Evolutionary conservation across 257 asterid genomes (phyloP), one percentile per base, ranked within the genome.

Genomic region (Przewalskia tangutica): DNA sequence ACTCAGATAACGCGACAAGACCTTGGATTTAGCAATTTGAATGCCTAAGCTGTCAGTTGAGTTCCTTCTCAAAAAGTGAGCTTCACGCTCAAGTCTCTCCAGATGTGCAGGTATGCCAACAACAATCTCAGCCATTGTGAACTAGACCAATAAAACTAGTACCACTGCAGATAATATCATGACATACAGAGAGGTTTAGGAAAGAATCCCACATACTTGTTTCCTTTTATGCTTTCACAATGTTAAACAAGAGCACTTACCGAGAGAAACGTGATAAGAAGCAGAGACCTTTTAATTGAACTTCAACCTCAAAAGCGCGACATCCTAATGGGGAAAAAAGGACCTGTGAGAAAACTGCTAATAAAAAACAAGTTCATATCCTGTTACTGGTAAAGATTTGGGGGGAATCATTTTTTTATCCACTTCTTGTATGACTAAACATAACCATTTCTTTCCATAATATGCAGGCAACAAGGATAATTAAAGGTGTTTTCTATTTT

Each of bases 1-100:
- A 11, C 86, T 79, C 68, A 87, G 90, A 42, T 87, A 83, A 56
- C 84, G 85, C 7, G 92, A 90, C 40, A 75, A 32, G 11, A 88
- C 85, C 63, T 13, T 83, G 71, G 53, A 84, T 70, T 83, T 59
- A 54, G 13, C 75, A 53, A 76, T 80, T 81, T 60, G 82, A 71
- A 73, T 44, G 65, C 13, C 65, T 4, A 54, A 77, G 78, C 75
- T 82, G 38, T 88, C 88, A 0, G 88, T 89, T 13, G 90, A 89
- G 77, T 82, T 63, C 65, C 90, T 85, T 50, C 90, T 84, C 65
- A 51, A 63, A n/a, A 18, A 32, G 46, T 51, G 2, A 50, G 40
- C 36, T 70, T 81, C 82, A 12, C 80, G 80, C 59, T 70, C 80
- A 38, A 59, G 64, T 77, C 82, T 89, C 70, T 84, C 85, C 53